These are phyloP conservation scores for Pseudogymnoascus sp. DNA, from an alignment of 2,329 filamentous ascomycete genomes.

Conservation along the genomic window DNA sequence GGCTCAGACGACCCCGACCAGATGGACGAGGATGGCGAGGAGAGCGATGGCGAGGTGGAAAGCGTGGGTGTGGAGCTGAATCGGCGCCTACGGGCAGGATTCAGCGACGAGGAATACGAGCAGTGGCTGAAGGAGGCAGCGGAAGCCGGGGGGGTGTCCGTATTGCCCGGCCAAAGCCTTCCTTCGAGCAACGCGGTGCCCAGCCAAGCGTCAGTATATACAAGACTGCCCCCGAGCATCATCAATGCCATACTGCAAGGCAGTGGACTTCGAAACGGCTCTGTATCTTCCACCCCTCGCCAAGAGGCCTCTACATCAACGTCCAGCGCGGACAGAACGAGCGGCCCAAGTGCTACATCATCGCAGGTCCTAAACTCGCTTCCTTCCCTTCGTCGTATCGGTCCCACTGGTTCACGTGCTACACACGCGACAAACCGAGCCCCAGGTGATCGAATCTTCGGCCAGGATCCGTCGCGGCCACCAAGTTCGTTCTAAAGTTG, in stretches of 20 bases:
- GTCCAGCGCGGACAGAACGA: not conserved
- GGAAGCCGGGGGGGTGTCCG: slow-evolving; percentile 50
- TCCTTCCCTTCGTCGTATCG: not conserved
- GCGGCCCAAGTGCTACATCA: not conserved
- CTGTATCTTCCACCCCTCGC: not conserved
- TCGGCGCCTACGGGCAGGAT: slow-evolving; percentile 55
- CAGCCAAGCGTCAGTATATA: not conserved
- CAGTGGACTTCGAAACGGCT: not conserved
- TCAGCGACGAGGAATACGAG: slow-evolving; percentile 65
- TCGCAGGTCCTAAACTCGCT: not conserved
- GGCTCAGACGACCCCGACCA: slow-evolving; percentile 27
- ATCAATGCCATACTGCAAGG: slow-evolving; percentile 1
- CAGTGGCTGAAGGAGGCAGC: slow-evolving; percentile 65
- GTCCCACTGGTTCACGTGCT: not conserved
- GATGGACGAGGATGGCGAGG: slow-evolving; percentile 36
- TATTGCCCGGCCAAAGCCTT: slow-evolving; percentile 37
- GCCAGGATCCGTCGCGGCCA: not conserved
- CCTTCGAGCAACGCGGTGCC: slow-evolving; percentile 2
- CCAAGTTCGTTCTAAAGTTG: not conserved
- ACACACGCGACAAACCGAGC: not conserved
- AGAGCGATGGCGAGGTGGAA: slow-evolving; percentile 44
- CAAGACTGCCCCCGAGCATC: slow-evolving; percentile 1
- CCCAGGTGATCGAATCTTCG: not conserved
- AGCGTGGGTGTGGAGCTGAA: slow-evolving; percentile 57
- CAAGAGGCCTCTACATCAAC: not conserved